Evolutionary conservation across 306 rosid species (phyloP).

Genomic region (Senna tora): DNA sequence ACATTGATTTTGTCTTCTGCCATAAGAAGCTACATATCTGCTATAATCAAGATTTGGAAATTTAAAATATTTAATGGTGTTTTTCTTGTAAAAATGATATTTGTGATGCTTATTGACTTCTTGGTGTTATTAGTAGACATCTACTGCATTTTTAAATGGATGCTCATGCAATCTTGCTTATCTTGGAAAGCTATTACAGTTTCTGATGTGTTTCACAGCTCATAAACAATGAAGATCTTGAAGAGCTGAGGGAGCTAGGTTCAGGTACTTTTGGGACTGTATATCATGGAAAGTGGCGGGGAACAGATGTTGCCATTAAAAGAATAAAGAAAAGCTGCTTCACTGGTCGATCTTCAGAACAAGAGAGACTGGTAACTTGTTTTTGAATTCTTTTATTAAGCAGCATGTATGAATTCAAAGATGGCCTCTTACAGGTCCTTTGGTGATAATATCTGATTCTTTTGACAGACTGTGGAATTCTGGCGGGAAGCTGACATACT

Average conservation of each 20-base stretch:
- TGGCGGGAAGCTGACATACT: conserved; percentile 96
- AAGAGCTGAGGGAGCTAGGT: conserved; percentile 81
- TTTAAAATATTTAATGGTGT: conserved; percentile 35
- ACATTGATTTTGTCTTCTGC: background rate
- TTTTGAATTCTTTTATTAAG: conserved; percentile 5
- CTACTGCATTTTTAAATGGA: background rate
- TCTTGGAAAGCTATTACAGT: background rate
- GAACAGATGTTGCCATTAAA: conserved; percentile 89
- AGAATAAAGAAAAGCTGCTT: conserved; percentile 92
- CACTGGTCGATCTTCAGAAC: conserved; percentile 82
- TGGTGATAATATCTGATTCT: conserved; percentile 34
- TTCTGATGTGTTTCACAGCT: conserved; percentile 55
- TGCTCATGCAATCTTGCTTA: background rate
- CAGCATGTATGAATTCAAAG: background rate
- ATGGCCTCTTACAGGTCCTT: background rate
- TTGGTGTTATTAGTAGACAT: background rate
- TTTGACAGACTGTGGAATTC: conserved; percentile 70
- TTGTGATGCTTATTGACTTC: background rate
- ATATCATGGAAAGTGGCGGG: conserved; percentile 92
- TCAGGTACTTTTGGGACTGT: conserved; percentile 95
- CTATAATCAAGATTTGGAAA: conserved; percentile 17
- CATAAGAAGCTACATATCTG: background rate
- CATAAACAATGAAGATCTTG: conserved; percentile 84
- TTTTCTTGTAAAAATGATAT: background rate
- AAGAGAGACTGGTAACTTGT: conserved; percentile 78